Conservation (phyloP, 768 basidiomycete genomes). For the Suillus decipiens region DNA sequence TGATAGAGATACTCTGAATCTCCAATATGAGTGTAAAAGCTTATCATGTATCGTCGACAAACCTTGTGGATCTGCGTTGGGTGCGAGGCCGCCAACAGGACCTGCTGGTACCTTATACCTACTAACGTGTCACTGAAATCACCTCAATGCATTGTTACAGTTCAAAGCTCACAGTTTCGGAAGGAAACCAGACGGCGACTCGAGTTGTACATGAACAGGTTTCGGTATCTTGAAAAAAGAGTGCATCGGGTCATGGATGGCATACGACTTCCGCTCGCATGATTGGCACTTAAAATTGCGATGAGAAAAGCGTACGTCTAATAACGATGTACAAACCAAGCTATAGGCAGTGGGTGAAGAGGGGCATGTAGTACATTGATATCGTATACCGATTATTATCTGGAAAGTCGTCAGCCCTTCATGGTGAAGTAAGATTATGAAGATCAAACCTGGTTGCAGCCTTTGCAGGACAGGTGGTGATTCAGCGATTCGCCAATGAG, state of each 20-base stretch:
- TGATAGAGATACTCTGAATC: constrained; percentile 58
- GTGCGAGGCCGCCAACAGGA: constrained; percentile 41
- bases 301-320: background rate
- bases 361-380: constrained; percentile 89
- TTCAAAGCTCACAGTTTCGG: constrained; percentile 58
- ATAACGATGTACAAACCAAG: constrained; percentile 48
- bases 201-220: constrained; percentile 66
- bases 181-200: constrained; percentile 59
- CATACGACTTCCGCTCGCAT: constrained; percentile 80
- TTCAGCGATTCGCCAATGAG: constrained; percentile 40
- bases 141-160: constrained; percentile 2
- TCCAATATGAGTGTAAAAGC: background rate
- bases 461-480: constrained; percentile 63
- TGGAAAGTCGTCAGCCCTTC: constrained; percentile 28
- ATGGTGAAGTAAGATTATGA: background rate
- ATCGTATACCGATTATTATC: constrained; percentile 77
- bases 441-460: constrained; percentile 56
- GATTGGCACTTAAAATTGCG: constrained; percentile 59
- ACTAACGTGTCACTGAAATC: constrained; percentile 15
- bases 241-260: constrained; percentile 81
- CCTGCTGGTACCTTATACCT: constrained; percentile 72
- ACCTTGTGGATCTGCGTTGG: constrained; percentile 59
- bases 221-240: constrained; percentile 86
- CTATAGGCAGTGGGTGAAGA: constrained; percentile 71
- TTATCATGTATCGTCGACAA: constrained; percentile 13